These are phyloP conservation scores for Yarrowia bubula DNA, from an alignment of 805 yeast species.

Conservation along the genomic window DNA sequence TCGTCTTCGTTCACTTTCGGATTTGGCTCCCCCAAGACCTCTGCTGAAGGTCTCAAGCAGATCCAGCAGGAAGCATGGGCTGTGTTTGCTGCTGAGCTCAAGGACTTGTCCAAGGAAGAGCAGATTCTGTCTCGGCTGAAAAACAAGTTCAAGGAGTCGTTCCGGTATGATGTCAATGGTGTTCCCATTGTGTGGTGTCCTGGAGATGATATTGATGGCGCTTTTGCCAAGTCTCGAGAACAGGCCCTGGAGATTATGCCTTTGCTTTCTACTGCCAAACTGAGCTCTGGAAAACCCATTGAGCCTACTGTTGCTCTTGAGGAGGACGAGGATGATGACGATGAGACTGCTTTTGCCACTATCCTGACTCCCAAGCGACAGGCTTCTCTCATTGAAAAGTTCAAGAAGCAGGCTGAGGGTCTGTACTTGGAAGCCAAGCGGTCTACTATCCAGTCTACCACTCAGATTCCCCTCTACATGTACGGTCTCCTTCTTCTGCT, in stretches of 20 bases:
- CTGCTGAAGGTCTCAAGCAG: slow-evolving; percentile 13
- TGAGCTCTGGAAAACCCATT: slow-evolving; percentile 51
- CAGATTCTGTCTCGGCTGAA: slow-evolving; percentile 62
- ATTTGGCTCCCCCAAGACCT: slow-evolving; percentile 10
- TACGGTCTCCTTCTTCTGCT: slow-evolving; percentile 68
- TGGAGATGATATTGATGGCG: slow-evolving; percentile 65
- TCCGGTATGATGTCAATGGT: slow-evolving; percentile 79
- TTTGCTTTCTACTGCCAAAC: slow-evolving; percentile 52
- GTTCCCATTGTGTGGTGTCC: slow-evolving; percentile 80
- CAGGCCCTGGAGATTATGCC: slow-evolving; percentile 60
- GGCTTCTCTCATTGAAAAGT: slow-evolving; percentile 53
- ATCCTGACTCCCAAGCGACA: slow-evolving; percentile 54
- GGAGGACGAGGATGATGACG: slow-evolving; percentile 41
- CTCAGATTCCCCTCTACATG: slow-evolving; percentile 82
- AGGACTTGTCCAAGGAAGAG: slow-evolving; percentile 64
- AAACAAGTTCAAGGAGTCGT: slow-evolving; percentile 76
- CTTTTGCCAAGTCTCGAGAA: slow-evolving; percentile 59
- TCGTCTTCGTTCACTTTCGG: not conserved
- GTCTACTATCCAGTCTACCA: slow-evolving; percentile 70
- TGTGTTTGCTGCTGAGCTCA: slow-evolving; percentile 55
- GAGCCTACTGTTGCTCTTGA: slow-evolving; percentile 55
- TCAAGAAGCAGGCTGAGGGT: slow-evolving; percentile 74
- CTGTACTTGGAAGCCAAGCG: slow-evolving; percentile 84
- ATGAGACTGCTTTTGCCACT: slow-evolving; percentile 51
- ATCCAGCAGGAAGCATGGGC: slow-evolving; percentile 64